A percentile compares a stretch with the other conserved stretches of the same genome.
Evolutionary conservation across 148 eudicot genomes (phyloP).

Genomic region (Persicaria tinctoria): DNA sequence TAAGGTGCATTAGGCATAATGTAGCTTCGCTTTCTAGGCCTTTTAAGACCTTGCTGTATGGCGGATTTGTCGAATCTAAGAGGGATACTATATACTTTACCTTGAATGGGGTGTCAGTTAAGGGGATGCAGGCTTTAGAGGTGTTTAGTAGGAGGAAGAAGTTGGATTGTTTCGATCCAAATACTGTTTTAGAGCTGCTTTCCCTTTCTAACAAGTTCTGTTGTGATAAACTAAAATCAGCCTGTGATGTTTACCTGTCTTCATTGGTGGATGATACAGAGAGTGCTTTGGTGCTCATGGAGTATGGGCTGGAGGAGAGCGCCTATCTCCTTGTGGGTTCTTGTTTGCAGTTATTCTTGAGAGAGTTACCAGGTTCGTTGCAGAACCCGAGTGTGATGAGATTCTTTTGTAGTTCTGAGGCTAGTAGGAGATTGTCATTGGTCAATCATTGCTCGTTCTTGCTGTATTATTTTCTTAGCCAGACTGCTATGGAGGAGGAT

Average conservation of each 20-base stretch:
- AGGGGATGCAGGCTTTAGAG: slow-evolving; percentile 62
- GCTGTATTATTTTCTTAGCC: slow-evolving; percentile 69
- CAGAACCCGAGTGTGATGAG: slow-evolving; percentile 40
- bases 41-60: slow-evolving; percentile 60
- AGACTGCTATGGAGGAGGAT: slow-evolving; percentile 63
- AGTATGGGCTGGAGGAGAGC: slow-evolving; percentile 71
- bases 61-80: slow-evolving; percentile 52
- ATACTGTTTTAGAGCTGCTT: slow-evolving; percentile 60
- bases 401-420: slow-evolving; percentile 52
- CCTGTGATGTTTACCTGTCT: slow-evolving; percentile 61
- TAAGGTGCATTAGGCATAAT: slow-evolving; percentile 43
- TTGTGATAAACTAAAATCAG: slow-evolving; percentile 66
- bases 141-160: slow-evolving; percentile 63
- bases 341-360: slow-evolving; percentile 65
- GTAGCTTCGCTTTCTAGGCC: slow-evolving; percentile 66
- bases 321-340: slow-evolving; percentile 71
- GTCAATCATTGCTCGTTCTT: slow-evolving; percentile 70
- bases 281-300: slow-evolving; percentile 55
- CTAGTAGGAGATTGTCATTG: slow-evolving; percentile 37
- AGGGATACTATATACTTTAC: slow-evolving; percentile 58
- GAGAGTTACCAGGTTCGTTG: slow-evolving; percentile 64
- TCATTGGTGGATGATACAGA: slow-evolving; percentile 49
- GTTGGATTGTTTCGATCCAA: slow-evolving; percentile 37
- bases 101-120: slow-evolving; percentile 37
- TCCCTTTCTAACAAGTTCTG: slow-evolving; percentile 61